Percentiles rank a stretch among this genome's conserved stretches.
These are phyloP conservation scores for Thymus mandschuricus DNA, from an alignment of 257 asterid species.

Conservation along the genomic window DNA sequence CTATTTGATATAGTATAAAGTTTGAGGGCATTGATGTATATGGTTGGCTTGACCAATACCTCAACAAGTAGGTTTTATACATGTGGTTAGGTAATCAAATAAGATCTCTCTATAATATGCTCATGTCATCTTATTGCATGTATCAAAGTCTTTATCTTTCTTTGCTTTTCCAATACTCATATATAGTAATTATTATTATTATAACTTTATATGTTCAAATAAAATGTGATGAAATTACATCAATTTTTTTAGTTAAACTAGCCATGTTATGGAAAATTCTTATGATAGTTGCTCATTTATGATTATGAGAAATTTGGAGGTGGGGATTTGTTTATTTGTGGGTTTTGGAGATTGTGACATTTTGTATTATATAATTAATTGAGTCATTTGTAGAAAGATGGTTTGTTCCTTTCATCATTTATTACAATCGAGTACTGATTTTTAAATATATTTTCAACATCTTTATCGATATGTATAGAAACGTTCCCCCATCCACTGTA, in stretches of 20 bases:
- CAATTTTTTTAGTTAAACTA: background rate
- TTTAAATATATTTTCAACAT: background rate
- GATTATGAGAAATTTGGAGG: background rate
- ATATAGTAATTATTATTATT: no score
- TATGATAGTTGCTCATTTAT: background rate
- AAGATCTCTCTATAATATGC: background rate
- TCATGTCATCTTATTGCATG: background rate
- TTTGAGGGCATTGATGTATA: no score
- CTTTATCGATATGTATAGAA: no score
- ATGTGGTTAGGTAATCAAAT: slow-evolving; percentile 27
- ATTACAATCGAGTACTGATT: background rate
- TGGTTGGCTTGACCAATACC: slow-evolving; percentile 27
- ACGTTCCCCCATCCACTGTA: no score
- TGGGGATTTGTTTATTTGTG: background rate
- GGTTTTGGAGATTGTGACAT: background rate
- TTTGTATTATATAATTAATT: background rate
- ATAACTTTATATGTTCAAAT: no score
- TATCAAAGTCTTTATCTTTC: background rate
- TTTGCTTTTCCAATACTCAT: slow-evolving; percentile 4
- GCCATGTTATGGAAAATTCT: background rate
- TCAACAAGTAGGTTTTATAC: background rate
- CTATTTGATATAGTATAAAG: no score
- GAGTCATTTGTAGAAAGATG: background rate
- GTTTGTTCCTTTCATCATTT: slow-evolving; percentile 4
- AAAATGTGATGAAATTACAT: no score